Evolutionary conservation across 306 rosid species (phyloP).

Genomic region (Morella rubra): DNA sequence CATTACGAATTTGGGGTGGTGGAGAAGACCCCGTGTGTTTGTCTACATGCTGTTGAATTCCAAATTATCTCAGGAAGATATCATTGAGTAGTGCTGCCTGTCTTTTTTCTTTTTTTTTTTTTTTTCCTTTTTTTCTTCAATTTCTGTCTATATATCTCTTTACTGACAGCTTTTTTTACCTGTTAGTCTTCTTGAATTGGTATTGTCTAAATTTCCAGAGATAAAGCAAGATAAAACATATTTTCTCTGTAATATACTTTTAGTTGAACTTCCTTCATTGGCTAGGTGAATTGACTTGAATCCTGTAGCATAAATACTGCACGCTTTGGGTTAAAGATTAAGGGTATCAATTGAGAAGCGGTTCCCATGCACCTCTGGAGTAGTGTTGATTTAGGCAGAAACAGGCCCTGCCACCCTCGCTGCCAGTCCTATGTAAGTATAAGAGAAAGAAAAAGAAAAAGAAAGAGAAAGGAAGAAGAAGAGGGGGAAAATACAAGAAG

Average conservation of each 20-base stretch:
- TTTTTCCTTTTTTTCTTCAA: background rate
- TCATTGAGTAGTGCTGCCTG: background rate
- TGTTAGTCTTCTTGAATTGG: background rate
- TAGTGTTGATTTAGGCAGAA: too few relatives aligned
- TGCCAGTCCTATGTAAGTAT: too few relatives aligned
- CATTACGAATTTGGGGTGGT: too few relatives aligned
- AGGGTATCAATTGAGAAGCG: background rate
- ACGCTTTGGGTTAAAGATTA: background rate
- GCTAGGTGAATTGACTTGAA: background rate
- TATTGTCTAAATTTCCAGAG: too few relatives aligned
- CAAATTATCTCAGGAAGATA: background rate
- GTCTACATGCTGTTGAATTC: background rate
- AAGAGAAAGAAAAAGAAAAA: too few relatives aligned
- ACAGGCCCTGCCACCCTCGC: too few relatives aligned
- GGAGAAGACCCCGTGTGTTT: background rate
- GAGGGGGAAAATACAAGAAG: too few relatives aligned
- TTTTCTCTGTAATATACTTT: background rate
- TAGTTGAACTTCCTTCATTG: background rate
- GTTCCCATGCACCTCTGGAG: too few relatives aligned
- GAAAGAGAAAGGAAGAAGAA: too few relatives aligned
- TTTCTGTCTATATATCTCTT: background rate
- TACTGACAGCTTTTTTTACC: background rate
- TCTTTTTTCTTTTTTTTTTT: background rate
- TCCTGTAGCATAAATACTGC: background rate
- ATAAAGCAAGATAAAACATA: background rate